These are phyloP conservation scores for Eurotiales sp. DNA, from an alignment of 2,329 filamentous ascomycete genomes.

Conservation along the genomic window DNA sequence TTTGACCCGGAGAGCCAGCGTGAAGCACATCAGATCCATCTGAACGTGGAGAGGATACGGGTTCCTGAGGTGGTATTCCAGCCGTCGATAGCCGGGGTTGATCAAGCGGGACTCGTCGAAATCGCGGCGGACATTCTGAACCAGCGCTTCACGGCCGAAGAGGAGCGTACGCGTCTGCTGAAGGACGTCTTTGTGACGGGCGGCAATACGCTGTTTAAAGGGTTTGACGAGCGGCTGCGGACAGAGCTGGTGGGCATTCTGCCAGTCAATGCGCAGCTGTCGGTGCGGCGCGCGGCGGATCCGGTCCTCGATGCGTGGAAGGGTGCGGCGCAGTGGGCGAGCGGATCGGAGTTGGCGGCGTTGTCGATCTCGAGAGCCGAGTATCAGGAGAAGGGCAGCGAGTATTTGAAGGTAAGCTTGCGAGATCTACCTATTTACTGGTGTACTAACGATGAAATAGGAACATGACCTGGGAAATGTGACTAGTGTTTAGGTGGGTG, in stretches of 20 bases:
- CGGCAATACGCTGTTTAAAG: constrained; percentile 81
- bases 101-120: constrained; percentile 90
- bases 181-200: constrained; percentile 90
- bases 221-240: constrained; percentile 78
- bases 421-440: background rate
- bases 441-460: constrained; percentile 16
- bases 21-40: constrained; percentile 81
- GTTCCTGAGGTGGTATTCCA: constrained; percentile 93
- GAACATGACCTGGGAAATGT: constrained; percentile 38
- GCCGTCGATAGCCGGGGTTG: constrained; percentile 83
- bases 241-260: constrained; percentile 70
- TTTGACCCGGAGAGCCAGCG: constrained; percentile 76
- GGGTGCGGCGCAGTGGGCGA: constrained; percentile 80
- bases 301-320: constrained; percentile 86
- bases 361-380: constrained; percentile 74
- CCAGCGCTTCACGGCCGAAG: constrained; percentile 63
- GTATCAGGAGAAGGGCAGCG: constrained; percentile 84
- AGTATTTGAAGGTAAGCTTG: constrained; percentile 74
- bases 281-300: constrained; percentile 69
- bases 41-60: constrained; percentile 94
- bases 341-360: constrained; percentile 53
- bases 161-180: constrained; percentile 65
- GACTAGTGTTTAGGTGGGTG: constrained; percentile 14
- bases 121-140: constrained; percentile 86
- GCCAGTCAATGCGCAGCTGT: constrained; percentile 64